Percentiles rank a stretch among this genome's conserved stretches.
phyloP scores from a whole-genome alignment of 129 eudicot genomes.

The Helianthus annuus region DNA sequence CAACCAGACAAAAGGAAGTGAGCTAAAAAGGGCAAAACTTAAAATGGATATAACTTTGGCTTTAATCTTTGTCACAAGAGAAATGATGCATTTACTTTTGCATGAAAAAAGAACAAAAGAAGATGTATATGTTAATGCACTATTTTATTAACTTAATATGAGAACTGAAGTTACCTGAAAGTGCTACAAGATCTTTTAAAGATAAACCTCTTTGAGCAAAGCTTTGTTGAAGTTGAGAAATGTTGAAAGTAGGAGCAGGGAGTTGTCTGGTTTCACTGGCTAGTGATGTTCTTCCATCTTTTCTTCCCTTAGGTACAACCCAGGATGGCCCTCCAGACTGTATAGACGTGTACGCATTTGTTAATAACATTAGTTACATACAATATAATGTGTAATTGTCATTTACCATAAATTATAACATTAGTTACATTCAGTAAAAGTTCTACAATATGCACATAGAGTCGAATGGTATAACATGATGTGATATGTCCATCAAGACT shows the following conservation, averaged over 20 bases:
- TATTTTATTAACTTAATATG: not conserved
- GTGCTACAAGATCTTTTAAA: constrained; percentile 72
- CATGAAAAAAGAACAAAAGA: too few species aligned
- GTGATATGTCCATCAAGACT: too few species aligned
- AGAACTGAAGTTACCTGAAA: constrained; percentile 51
- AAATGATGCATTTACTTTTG: too few species aligned
- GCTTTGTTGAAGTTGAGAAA: constrained; percentile 76
- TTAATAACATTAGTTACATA: too few species aligned
- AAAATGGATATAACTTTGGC: too few species aligned
- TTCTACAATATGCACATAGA: too few species aligned
- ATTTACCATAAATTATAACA: not conserved
- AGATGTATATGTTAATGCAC: too few species aligned
- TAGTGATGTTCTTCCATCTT: constrained; percentile 78
- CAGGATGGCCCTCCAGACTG: constrained; percentile 88
- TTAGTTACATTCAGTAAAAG: too few species aligned
- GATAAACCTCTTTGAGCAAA: constrained; percentile 84
- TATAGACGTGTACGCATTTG: not conserved
- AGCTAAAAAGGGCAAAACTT: too few species aligned
- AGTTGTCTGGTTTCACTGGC: constrained; percentile 71
- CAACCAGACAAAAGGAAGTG: too few species aligned
- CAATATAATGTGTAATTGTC: not conserved
- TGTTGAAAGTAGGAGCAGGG: constrained; percentile 72
- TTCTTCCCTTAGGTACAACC: constrained; percentile 87
- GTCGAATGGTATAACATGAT: too few species aligned
- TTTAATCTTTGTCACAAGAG: too few species aligned